Conservation (phyloP, 2,329 filamentous ascomycete species). For the Xylaria sp. region DNA sequence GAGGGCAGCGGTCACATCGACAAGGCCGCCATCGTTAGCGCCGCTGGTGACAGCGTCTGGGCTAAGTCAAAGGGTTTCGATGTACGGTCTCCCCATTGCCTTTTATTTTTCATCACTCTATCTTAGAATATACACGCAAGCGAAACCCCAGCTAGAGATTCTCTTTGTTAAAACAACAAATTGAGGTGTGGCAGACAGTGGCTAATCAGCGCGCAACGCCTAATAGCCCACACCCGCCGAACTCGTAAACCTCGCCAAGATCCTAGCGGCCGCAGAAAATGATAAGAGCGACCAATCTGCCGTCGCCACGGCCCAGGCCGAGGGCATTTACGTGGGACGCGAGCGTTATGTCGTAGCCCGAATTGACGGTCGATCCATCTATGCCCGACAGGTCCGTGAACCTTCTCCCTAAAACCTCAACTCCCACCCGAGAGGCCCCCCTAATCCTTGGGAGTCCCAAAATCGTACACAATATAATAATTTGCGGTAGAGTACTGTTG, state of each 20-base stretch:
- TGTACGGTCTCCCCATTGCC: slow-evolving; percentile 58
- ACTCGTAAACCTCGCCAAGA: slow-evolving; percentile 62
- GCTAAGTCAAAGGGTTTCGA: slow-evolving; percentile 72
- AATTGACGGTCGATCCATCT: slow-evolving; percentile 78
- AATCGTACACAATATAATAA: neutral
- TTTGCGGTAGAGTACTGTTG: neutral
- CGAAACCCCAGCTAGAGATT: no score
- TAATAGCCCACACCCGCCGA: slow-evolving; percentile 63
- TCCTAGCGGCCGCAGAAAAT: slow-evolving; percentile 52
- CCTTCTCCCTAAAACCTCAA: neutral
- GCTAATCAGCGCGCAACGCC: slow-evolving; percentile 30
- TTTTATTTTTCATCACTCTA: neutral
- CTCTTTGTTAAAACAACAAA: no score
- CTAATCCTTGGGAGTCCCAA: neutral
- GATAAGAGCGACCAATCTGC: slow-evolving; percentile 40
- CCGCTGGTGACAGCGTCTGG: slow-evolving; percentile 81
- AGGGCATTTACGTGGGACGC: slow-evolving; percentile 77
- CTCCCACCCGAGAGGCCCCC: neutral
- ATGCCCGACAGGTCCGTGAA: slow-evolving; percentile 78
- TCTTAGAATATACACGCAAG: neutral
- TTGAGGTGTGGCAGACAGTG: neutral
- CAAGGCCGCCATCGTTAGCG: slow-evolving; percentile 84
- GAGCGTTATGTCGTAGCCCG: slow-evolving; percentile 80
- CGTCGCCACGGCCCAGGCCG: slow-evolving; percentile 69
- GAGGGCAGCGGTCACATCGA: slow-evolving; percentile 79